Conservation (phyloP, 352 stramenopile species). For the Phytophthora sojae region DNA sequence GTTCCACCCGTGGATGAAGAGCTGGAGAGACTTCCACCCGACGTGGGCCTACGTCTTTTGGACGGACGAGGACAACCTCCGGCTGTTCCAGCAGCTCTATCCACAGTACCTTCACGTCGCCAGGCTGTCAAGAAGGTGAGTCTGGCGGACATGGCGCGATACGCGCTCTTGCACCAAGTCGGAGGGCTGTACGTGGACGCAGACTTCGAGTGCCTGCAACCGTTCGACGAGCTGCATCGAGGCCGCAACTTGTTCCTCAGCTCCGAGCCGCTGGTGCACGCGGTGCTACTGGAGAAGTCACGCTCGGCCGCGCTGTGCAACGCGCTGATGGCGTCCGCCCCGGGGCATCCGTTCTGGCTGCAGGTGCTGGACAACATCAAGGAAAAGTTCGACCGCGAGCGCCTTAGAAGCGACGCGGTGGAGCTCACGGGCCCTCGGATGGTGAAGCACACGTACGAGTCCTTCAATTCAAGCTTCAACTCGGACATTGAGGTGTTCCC, state of each 20-base stretch:
- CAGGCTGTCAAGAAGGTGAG: conserved; percentile 49
- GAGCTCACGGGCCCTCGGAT: conserved; percentile 58
- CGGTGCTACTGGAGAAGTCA: conserved; percentile 54
- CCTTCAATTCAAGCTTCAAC: conserved; percentile 4
- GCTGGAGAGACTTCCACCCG: conserved; percentile 50
- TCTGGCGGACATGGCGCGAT: conserved; percentile 61
- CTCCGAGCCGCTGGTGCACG: conserved; percentile 52
- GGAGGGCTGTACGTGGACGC: conserved; percentile 62
- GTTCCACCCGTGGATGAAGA: conserved; percentile 68
- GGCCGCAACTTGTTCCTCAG: conserved; percentile 51
- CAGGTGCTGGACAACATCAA: conserved; percentile 57
- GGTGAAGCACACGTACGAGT: conserved; percentile 52
- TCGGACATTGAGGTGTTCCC: conserved; percentile 37
- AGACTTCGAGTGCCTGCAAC: conserved; percentile 61
- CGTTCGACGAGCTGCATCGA: conserved; percentile 47
- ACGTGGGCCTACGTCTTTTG: conserved; percentile 69
- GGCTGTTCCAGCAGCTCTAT: conserved; percentile 56
- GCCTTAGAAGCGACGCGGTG: conserved; percentile 39
- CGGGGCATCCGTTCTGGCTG: conserved; percentile 61
- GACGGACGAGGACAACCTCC: conserved; percentile 62
- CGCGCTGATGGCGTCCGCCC: conserved; percentile 60
- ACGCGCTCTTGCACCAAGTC: conserved; percentile 57
- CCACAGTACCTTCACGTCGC: conserved; percentile 55
- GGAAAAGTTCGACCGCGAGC: conserved; percentile 42
- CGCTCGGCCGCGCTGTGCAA: conserved; percentile 52